Evolutionary conservation across 306 rosid genomes (phyloP).

Genomic region (Pyrus communis): DNA sequence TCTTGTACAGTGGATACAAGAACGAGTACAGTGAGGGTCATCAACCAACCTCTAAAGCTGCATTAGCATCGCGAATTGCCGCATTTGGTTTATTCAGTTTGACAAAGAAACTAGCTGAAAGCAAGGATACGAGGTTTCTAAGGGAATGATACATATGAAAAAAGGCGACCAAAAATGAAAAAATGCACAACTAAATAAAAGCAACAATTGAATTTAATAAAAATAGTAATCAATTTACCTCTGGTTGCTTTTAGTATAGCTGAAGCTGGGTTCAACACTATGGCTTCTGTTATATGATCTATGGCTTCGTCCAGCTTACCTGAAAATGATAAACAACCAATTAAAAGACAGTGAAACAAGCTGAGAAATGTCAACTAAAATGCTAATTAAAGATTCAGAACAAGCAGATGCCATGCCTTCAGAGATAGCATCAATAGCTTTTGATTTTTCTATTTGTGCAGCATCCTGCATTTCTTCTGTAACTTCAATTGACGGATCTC

Average conservation of each 20-base stretch:
- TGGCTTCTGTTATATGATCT: slow-evolving; percentile 65
- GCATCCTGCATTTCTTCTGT: slow-evolving; percentile 60
- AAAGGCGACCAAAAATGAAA: neutral
- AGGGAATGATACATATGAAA: slow-evolving; percentile 1
- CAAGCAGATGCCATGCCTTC: slow-evolving; percentile 37
- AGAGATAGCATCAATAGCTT: slow-evolving; percentile 46
- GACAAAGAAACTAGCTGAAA: slow-evolving; percentile 60
- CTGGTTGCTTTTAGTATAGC: slow-evolving; percentile 74
- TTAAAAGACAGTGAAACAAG: neutral
- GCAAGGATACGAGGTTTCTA: slow-evolving; percentile 16
- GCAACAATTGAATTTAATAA: neutral
- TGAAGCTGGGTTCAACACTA: slow-evolving; percentile 68
- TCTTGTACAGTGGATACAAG: neutral
- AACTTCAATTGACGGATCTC: slow-evolving; percentile 49
- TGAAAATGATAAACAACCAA: slow-evolving; percentile 22
- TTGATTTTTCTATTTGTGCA: slow-evolving; percentile 53
- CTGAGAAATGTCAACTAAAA: slow-evolving; percentile 3
- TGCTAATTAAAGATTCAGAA: neutral
- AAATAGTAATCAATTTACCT: slow-evolving; percentile 31
- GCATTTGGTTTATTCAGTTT: slow-evolving; percentile 77
- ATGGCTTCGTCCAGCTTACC: slow-evolving; percentile 64
- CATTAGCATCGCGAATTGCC: slow-evolving; percentile 74
- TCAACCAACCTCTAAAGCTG: slow-evolving; percentile 63
- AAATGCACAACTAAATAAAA: neutral
- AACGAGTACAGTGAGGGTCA: neutral